A percentile compares a stretch with the other conserved stretches of the same genome.
Conservation (phyloP, 306 rosid genomes). For the Cucumis sativus region Cucumber_9930_V3 NC_026658.2:17401001-17401500, state of each 20-base stretch:
- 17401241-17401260: conserved; percentile 84
- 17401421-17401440: conserved; percentile 43
- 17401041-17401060: no score
- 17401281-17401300: conserved; percentile 60
- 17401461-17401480: conserved; percentile 59
- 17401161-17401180: conserved; percentile 88
- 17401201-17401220: conserved; percentile 26
- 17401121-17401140: background rate
- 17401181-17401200: conserved; percentile 56
- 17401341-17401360: conserved; percentile 80
- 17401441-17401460: conserved; percentile 42
- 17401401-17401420: conserved; percentile 70
- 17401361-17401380: conserved; percentile 79
- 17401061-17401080: no score
- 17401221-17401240: conserved; percentile 65
- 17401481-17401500: conserved; percentile 49
- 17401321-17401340: conserved; percentile 63
- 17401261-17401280: conserved; percentile 69
- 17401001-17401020: no score
- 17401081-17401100: background rate
- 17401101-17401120: background rate
- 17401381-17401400: conserved; percentile 65
- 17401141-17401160: conserved; percentile 6
- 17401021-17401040: no score
- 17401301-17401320: conserved; percentile 47